Base-by-base conservation (phyloP, 371 early-diverging fungal genomes). In the Apophysomyces trapeziformis region DNA sequence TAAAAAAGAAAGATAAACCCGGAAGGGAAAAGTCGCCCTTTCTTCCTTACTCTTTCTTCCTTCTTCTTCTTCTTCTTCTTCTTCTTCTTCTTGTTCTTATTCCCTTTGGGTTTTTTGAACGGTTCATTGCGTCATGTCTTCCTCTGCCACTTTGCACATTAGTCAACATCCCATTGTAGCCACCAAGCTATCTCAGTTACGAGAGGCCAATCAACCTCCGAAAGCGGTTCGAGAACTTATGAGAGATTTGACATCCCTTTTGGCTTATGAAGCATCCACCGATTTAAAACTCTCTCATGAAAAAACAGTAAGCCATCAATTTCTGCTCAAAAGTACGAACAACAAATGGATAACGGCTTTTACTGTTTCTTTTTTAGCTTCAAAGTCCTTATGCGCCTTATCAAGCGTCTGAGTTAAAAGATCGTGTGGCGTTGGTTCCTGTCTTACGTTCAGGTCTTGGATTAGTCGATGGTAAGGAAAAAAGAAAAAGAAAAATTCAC, bases 401-500 rank as follows among this genome's bases (percentile, higher is more conserved):
- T 77, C 61, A 72, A 50, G 85, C 78, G 0, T 66, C 70, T 7
- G 78, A 84, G 37, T 58, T 95, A 9, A 80, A 74, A 43, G 78
- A 84, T 21, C 76, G 69, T 39, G 77, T 92, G 21, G 95, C 85
- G 0, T 79, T 95, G 11, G 87, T 95, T n/a, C 95, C 95, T 37
- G 87, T 95, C 38, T 76, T 95, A 57, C 87, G 95, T 67, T 91
- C 93, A 26, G 95, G 95, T 7, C 80, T 92, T 47, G 87, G 89
- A 9, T 78, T 93, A 62, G 88, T 94, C 44, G 80, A 87, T 58
- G 84, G 93, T 90, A 81, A 70, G 72, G 5, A 41, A 13, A 13
- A 2, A 26, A 0, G 2, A 26, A 26, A 26, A 26, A 0, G 2
- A 26, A 26, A 26, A 26, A 0, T 26, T 3, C 1, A 26, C 32